These are phyloP conservation scores for Xylaria sp. DNA, from an alignment of 2,329 filamentous ascomycete species.

Conservation along the genomic window DNA sequence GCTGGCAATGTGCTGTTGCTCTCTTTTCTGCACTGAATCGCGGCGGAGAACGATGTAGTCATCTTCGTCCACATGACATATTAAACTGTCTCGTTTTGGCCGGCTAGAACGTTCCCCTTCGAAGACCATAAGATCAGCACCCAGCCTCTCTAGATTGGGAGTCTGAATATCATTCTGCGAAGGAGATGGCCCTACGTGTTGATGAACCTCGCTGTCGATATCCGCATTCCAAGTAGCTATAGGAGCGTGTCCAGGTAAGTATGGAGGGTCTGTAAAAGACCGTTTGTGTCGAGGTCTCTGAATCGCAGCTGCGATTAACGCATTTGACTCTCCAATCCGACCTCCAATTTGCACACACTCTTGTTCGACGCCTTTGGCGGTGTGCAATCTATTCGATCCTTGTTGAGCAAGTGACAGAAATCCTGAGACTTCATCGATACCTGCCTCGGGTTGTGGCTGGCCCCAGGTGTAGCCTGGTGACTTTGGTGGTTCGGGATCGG, in stretches of 20 bases:
- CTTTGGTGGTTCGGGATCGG: not conserved
- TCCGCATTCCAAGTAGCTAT: not conserved
- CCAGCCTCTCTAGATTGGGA: constrained; percentile 23
- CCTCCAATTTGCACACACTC: no score
- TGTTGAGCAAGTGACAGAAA: not conserved
- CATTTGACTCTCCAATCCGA: not conserved
- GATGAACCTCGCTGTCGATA: not conserved
- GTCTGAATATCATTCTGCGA: not conserved
- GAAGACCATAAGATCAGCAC: constrained; percentile 24
- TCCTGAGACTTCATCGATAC: not conserved
- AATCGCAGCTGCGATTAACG: not conserved
- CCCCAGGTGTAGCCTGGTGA: not conserved
- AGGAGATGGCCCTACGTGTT: no score
- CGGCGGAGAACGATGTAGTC: constrained; percentile 20
- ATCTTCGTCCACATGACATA: constrained; percentile 27
- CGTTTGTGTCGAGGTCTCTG: not conserved
- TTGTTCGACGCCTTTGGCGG: no score
- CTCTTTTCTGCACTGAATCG: not conserved
- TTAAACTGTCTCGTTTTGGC: constrained; percentile 22
- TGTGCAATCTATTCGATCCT: no score
- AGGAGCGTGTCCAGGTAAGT: not conserved
- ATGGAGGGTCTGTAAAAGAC: not conserved
- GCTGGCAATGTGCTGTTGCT: not conserved
- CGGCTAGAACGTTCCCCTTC: constrained; percentile 17
- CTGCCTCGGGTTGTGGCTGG: not conserved